A percentile compares a stretch with the other conserved stretches of the same genome.
Conservation (phyloP, 495 filamentous ascomycete genomes). For the Rostrohypoxylon terebratum region DNA sequence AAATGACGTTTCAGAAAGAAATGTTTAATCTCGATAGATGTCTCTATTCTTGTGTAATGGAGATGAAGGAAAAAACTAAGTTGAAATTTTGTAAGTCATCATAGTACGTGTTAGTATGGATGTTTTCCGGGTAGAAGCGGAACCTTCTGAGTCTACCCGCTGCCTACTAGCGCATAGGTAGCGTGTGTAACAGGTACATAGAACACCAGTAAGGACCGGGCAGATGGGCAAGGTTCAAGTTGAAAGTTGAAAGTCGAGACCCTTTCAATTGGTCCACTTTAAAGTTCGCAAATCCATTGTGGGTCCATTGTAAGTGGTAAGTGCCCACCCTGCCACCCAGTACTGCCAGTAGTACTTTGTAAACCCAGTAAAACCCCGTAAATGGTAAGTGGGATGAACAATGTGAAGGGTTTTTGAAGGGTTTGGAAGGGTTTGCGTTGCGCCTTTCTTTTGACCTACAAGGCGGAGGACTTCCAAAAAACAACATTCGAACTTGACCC, state of each 20-base stretch:
- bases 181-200: background rate
- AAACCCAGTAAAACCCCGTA: too few species aligned
- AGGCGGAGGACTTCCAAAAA: background rate
- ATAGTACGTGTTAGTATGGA: too few species aligned
- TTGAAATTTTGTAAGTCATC: constrained; percentile 11
- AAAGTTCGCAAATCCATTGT: constrained; percentile 13
- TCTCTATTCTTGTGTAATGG: background rate
- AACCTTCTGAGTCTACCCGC: background rate
- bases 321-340: too few species aligned
- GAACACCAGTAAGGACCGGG: background rate
- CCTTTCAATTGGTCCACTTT: background rate
- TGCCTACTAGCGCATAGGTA: background rate
- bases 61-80: background rate
- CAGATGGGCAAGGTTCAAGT: too few species aligned
- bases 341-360: too few species aligned
- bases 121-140: constrained; percentile 32
- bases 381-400: background rate
- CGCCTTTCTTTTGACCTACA: constrained; percentile 30
- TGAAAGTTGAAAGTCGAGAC: background rate
- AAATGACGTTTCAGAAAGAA: background rate
- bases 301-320: background rate
- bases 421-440: constrained; percentile 28
- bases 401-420: background rate
- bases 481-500: background rate
- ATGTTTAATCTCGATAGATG: background rate